A percentile compares a stretch with the other conserved stretches of the same genome.
Evolutionary conservation across 2,329 filamentous ascomycete species (phyloP).

Genomic region (Penicillium sp.): DNA sequence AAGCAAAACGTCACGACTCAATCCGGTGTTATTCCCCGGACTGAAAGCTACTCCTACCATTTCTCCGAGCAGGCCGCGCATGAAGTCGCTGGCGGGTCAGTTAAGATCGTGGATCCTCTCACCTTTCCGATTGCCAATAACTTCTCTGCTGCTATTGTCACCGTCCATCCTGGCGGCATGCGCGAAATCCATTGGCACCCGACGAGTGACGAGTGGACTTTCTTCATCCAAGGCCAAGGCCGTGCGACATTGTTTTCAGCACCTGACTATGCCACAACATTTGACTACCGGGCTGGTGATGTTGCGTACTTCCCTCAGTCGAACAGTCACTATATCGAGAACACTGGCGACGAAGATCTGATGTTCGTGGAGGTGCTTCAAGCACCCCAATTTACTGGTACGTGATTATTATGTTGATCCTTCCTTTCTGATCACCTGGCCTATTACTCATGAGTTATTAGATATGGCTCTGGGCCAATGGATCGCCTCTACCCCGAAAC

Average conservation of each 20-base stretch:
- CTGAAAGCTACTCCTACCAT: conserved; percentile 66
- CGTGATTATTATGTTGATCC: background rate
- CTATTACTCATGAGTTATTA: conserved; percentile 16
- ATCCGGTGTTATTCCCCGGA: conserved; percentile 66
- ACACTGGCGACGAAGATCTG: conserved; percentile 70
- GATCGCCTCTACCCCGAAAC: conserved; percentile 54
- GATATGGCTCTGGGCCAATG: conserved; percentile 50
- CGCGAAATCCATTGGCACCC: conserved; percentile 85
- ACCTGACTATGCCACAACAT: conserved; percentile 68
- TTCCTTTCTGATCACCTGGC: background rate
- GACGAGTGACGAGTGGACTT: conserved; percentile 77
- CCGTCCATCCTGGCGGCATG: conserved; percentile 69
- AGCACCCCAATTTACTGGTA: conserved; percentile 61
- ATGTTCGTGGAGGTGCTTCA: conserved; percentile 76
- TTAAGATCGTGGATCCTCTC: conserved; percentile 72
- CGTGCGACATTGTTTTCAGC: conserved; percentile 74
- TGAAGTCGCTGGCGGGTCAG: conserved; percentile 66
- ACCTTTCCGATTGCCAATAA: conserved; percentile 75
- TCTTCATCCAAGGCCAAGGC: conserved; percentile 71
- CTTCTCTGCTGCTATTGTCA: conserved; percentile 70
- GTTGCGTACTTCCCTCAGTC: conserved; percentile 75
- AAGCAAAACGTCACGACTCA: conserved; percentile 62
- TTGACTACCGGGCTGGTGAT: conserved; percentile 73
- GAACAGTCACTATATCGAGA: conserved; percentile 81
- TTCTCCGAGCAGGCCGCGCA: conserved; percentile 70